A percentile compares a stretch with the other conserved stretches of the same genome.
These are phyloP conservation scores for Phalaenopsis aphrodite DNA, from an alignment of 106 monocot genomes.

Conservation along the genomic window DNA sequence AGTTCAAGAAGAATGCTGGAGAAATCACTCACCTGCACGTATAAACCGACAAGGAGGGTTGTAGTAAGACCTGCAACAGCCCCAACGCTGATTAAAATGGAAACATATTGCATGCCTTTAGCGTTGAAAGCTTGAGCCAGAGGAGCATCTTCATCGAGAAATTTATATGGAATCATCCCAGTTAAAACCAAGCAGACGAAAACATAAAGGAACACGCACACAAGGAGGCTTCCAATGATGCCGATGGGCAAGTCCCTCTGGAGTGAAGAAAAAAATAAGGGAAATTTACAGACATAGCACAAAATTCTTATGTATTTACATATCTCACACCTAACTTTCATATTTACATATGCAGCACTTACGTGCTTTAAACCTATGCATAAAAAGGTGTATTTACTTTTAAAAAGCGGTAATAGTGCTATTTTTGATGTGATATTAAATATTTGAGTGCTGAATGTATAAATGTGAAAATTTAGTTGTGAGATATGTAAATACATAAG, in stretches of 20 bases:
- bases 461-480: too few species aligned
- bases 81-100: constrained; percentile 84
- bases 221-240: constrained; percentile 78
- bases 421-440: too few species aligned
- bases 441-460: too few species aligned
- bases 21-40: constrained; percentile 83
- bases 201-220: constrained; percentile 68
- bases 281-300: not conserved
- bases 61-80: constrained; percentile 97
- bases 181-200: constrained; percentile 90
- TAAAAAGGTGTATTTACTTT: too few species aligned
- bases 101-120: constrained; percentile 79
- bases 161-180: constrained; percentile 88
- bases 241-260: constrained; percentile 98
- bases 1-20: not conserved
- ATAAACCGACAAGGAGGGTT: constrained; percentile 87
- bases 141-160: constrained; percentile 92
- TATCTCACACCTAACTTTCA: too few species aligned
- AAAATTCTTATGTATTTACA: too few species aligned
- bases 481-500: too few species aligned
- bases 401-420: too few species aligned
- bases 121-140: constrained; percentile 89
- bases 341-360: too few species aligned
- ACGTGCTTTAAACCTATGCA: too few species aligned
- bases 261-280: not conserved